Evolutionary conservation across 2,329 filamentous ascomycete species (phyloP).

Genomic region (Sclerotinia glacialis): DNA sequence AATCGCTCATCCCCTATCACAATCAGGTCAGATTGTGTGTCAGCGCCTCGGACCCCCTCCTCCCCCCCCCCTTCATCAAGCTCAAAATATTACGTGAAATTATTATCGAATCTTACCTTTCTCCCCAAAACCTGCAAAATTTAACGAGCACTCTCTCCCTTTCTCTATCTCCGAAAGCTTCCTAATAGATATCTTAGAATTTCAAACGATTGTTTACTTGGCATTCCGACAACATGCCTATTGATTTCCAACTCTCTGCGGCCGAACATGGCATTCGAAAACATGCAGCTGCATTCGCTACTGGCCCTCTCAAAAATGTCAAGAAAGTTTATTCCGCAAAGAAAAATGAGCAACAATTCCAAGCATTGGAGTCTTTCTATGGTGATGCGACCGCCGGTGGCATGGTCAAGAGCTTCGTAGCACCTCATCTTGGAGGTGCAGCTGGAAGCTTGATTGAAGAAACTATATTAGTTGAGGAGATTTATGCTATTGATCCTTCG

Average conservation of each 20-base stretch:
- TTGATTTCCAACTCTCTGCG: constrained; percentile 40
- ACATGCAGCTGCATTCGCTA: constrained; percentile 36
- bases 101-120: neutral
- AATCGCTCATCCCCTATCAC: no score
- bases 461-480: constrained; percentile 52
- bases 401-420: constrained; percentile 49
- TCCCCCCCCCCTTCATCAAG: neutral
- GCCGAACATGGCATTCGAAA: constrained; percentile 35
- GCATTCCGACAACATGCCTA: constrained; percentile 19
- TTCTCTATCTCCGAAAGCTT: neutral
- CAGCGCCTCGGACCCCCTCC: no score
- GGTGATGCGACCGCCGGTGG: constrained; percentile 45
- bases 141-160: neutral
- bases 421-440: constrained; percentile 46
- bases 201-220: neutral
- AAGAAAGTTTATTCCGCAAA: constrained; percentile 34
- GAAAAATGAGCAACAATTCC: constrained; percentile 44
- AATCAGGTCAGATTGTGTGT: no score
- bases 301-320: constrained; percentile 32
- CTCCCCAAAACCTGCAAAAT: neutral
- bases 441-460: constrained; percentile 47
- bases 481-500: constrained; percentile 51
- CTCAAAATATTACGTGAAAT: neutral
- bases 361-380: constrained; percentile 48
- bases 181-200: no score